Evolutionary conservation across 2,329 filamentous ascomycete genomes (phyloP).

Genomic region (Penicillium brasilianum): DNA sequence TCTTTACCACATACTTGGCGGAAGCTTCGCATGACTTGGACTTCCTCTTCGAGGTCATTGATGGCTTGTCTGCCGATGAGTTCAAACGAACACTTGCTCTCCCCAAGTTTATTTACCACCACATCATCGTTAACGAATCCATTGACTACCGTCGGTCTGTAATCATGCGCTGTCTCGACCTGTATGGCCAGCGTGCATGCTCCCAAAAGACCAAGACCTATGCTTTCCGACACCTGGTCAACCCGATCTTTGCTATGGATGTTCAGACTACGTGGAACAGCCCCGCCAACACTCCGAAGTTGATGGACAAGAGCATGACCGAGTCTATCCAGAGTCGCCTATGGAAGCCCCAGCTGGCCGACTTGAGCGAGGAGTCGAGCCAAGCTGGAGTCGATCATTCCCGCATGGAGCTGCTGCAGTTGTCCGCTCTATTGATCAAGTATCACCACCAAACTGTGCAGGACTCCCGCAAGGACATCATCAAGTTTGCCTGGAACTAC

Average conservation of each 20-base stretch:
- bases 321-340: conserved; percentile 90
- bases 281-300: conserved; percentile 64
- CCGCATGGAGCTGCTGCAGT: conserved; percentile 91
- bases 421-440: conserved; percentile 93
- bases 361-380: conserved; percentile 79
- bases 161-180: conserved; percentile 82
- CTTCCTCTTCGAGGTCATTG: conserved; percentile 81
- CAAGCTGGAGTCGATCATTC: conserved; percentile 93
- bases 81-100: conserved; percentile 77
- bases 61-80: conserved; percentile 81
- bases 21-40: conserved; percentile 78
- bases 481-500: conserved; percentile 99
- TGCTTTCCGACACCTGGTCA: conserved; percentile 87
- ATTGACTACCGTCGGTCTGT: conserved; percentile 84
- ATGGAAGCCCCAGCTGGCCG: conserved; percentile 86
- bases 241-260: conserved; percentile 96
- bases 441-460: conserved; percentile 88
- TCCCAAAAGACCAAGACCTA: conserved; percentile 93
- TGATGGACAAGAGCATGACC: conserved; percentile 86
- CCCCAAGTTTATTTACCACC: conserved; percentile 80
- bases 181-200: conserved; percentile 78
- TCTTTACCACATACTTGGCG: conserved; percentile 80
- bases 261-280: conserved; percentile 79
- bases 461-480: conserved; percentile 94
- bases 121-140: conserved; percentile 82